Evolutionary conservation across 2,329 filamentous ascomycete species (phyloP), one percentile per base, ranked within the genome.

Genomic region (Zarea fungicola): DNA sequence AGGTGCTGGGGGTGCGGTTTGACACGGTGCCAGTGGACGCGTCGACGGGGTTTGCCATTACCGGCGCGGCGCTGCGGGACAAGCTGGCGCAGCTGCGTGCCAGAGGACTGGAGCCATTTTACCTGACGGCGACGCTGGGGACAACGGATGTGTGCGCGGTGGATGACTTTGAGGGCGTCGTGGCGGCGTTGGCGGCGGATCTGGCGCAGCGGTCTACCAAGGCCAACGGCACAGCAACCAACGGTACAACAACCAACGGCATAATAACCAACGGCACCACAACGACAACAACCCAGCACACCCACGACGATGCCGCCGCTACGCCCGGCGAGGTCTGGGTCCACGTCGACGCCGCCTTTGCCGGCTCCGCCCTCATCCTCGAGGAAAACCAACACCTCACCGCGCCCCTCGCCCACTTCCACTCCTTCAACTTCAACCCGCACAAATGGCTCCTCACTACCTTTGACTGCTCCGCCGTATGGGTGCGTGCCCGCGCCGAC

Each of bases 381-480:
- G 85, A 89, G 3, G 89, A 95, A 65, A 86, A 87, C 67, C 86
- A 89, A 49, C 76, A 84, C 56, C 75, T 89, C 42, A 75, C 83
- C 1, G 62, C 72, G 19, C 70, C 80, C 8, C 76, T 92, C 43
- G 70, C 74, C 2, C 69, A 74, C 19, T 90, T 95, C 63, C 87
- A 96, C 72, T 90, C 85, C 55, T 96, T 95, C 77, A 85, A 96
- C 68, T 82, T 92, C 73, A 97, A 96, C 73, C 87, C 96, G 80
- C 91, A 96, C 76, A 97, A 97, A 73, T 96, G 92, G 92, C 76
- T 96, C 41, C 81, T 96, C 16, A 90, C 89, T 50, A 96, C 95
- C 68, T 96, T 96, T 60, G 92, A 97, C 65, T 79, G 75, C 59
- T 89, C 86, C 48, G 86, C 86, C 56, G 77, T 96, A 39, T 97